Base-by-base conservation (phyloP, 2,329 filamentous ascomycete species). In the Sporothrix phasma region DNA sequence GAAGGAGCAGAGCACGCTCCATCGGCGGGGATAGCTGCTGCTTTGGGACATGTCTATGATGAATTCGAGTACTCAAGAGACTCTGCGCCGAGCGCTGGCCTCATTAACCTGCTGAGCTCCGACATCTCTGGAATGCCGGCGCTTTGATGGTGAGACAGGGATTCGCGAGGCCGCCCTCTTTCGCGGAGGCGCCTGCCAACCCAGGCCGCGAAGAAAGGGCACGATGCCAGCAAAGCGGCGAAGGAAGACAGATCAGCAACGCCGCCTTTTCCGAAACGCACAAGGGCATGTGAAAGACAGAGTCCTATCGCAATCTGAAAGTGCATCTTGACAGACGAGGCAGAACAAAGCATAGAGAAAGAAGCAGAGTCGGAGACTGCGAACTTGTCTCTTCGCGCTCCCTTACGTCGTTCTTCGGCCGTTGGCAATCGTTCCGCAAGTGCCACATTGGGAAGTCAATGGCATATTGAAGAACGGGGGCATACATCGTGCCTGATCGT, bases 161-260 rank as follows among this genome's bases (percentile, higher is more conserved):
- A 62, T 62, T 54, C 47, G 60, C 47, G 60, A 51, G 60, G 34
- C 60, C 31, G 34, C 37, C 43, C 56, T 59, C 47, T 37, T 53
- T 29, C 60, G 51, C 47, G 47, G 60, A 19, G 22, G 31, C 56
- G 13, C 24, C 13, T 46, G 56, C 39, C 24, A 43, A 31, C 31
- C 29, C 31, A 43, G 59, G 45, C n/a, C 26, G 43, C 34, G 26
- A 47, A 46, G 56, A 17, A 59, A 41, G 56, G 39, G 56, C 24
- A 31, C 7, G 24, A 19, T 45, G 26, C 22, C 15, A 19, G 54
- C 24, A 34, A 43, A 26, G 19, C 24, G 17, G 26, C 26, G 34
- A 56, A 56, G 56, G 37, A 60, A 34, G 56, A 29, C n/a, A 39
- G 56, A 46, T 46, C 56, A 22, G n/a, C 56, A 45, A 19, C 37